A percentile compares a stretch with the other conserved stretches of the same genome.
These are phyloP conservation scores for Collybia sp. DNA, from an alignment of 768 basidiomycete species.

Conservation along the genomic window DNA sequence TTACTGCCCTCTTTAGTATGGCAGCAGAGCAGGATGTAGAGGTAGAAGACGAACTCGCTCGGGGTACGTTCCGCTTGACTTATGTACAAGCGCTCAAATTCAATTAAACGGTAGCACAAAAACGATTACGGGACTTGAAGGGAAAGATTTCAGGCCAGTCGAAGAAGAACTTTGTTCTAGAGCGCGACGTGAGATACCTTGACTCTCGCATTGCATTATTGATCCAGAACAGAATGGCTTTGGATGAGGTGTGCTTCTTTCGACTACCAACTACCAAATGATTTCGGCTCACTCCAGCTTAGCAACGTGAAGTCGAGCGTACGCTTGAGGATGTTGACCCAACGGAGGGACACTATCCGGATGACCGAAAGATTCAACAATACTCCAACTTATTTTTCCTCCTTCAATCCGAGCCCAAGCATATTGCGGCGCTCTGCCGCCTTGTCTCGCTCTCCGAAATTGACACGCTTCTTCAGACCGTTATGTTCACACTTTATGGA, in stretches of 20 bases:
- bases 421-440: slow-evolving; percentile 93
- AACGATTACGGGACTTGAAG: slow-evolving; percentile 93
- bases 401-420: slow-evolving; percentile 95
- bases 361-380: slow-evolving; percentile 91
- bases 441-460: slow-evolving; percentile 96
- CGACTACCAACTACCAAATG: slow-evolving; percentile 6
- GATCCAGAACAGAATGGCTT: slow-evolving; percentile 97
- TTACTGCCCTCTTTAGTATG: slow-evolving; percentile 95
- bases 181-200: slow-evolving; percentile 96
- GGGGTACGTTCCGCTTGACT: slow-evolving; percentile 54
- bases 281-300: slow-evolving; percentile 7
- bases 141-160: slow-evolving; percentile 96
- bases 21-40: slow-evolving; percentile 98
- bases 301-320: slow-evolving; percentile 94
- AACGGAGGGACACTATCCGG: slow-evolving; percentile 87
- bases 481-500: slow-evolving; percentile 99
- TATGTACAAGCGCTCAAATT: slow-evolving; percentile 2
- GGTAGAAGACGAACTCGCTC: slow-evolving; percentile 93
- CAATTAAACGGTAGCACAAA: slow-evolving; percentile 65
- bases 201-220: slow-evolving; percentile 96
- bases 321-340: slow-evolving; percentile 96
- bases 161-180: slow-evolving; percentile 99
- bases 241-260: slow-evolving; percentile 73
- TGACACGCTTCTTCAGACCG: slow-evolving; percentile 97
- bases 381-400: slow-evolving; percentile 99